Percentiles rank a stretch among this genome's conserved stretches.
Conservation (phyloP, 208 protist genomes). For the Crithidia fasciculata region DNA sequence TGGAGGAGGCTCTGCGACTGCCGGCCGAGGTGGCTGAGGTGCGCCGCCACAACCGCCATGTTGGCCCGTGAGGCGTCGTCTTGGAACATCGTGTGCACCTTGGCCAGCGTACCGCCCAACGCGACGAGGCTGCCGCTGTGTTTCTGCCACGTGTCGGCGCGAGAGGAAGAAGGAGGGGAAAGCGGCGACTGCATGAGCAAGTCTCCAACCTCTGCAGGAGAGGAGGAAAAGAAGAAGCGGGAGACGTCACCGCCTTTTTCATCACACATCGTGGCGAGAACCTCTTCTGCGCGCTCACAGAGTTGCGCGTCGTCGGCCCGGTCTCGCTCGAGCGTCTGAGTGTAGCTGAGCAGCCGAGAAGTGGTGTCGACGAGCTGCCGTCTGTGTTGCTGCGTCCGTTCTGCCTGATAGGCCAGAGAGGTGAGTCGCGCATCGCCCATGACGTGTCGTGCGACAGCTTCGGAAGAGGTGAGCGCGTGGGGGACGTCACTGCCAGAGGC, state of each 20-base stretch:
- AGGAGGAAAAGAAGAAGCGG: no score
- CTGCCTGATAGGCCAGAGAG: constrained; percentile 14
- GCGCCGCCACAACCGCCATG: constrained; percentile 26
- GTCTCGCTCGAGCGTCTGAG: neutral
- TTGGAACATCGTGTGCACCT: constrained; percentile 32
- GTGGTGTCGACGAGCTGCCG: neutral
- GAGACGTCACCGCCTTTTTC: neutral
- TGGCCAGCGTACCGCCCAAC: constrained; percentile 30
- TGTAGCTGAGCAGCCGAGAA: constrained; percentile 8
- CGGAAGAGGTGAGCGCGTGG: neutral
- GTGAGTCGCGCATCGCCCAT: constrained; percentile 19
- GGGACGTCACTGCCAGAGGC: neutral
- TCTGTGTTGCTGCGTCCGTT: constrained; percentile 19
- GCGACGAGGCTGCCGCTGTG: constrained; percentile 17
- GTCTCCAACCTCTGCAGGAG: no score
- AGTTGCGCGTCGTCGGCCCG: neutral
- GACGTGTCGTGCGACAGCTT: neutral
- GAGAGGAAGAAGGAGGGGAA: neutral
- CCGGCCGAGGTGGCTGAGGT: constrained; percentile 26
- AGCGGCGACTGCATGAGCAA: no score
- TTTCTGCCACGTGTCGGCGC: constrained; percentile 11
- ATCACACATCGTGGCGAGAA: neutral
- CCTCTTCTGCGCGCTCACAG: neutral
- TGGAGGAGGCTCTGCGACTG: constrained; percentile 18
- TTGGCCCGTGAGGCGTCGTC: constrained; percentile 13